Evolutionary conservation across 2,329 filamentous ascomycete genomes (phyloP).

Genomic region (Pseudogymnoascus sp.): DNA sequence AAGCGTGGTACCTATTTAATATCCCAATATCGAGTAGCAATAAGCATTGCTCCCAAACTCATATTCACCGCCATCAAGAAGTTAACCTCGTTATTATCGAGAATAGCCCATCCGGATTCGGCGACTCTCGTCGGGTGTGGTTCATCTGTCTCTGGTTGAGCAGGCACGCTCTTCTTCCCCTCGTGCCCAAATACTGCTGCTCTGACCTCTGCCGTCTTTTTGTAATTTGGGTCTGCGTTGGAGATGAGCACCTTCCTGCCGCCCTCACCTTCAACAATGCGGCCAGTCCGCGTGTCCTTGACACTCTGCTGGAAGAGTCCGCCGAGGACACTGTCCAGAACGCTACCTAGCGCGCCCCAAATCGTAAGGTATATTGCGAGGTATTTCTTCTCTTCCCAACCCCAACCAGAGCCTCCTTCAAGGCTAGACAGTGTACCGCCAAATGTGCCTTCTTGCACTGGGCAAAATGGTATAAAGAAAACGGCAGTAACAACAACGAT

Average conservation of each 20-base stretch:
- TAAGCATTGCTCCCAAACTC: constrained; percentile 67
- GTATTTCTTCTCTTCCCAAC: constrained; percentile 40
- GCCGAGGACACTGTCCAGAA: constrained; percentile 82
- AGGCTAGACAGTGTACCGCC: constrained; percentile 18
- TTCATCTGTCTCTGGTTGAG: constrained; percentile 30
- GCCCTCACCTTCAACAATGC: constrained; percentile 80
- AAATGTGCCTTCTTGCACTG: not conserved
- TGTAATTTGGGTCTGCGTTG: constrained; percentile 21
- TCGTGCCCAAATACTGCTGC: constrained; percentile 36
- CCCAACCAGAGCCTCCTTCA: constrained; percentile 42
- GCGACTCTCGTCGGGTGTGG: constrained; percentile 34
- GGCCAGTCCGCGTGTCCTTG: constrained; percentile 71
- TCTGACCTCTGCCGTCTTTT: constrained; percentile 33
- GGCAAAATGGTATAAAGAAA: constrained; percentile 61
- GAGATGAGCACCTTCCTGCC: constrained; percentile 51
- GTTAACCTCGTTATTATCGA: constrained; percentile 96
- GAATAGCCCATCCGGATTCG: constrained; percentile 62
- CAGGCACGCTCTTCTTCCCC: constrained; percentile 35
- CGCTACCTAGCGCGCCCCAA: constrained; percentile 70
- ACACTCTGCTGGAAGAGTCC: constrained; percentile 81
- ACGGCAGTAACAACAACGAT: constrained; percentile 56
- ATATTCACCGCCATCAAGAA: constrained; percentile 79
- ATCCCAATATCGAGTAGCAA: constrained; percentile 31
- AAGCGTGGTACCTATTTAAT: constrained; percentile 8
- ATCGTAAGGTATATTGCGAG: constrained; percentile 50